phyloP scores from a whole-genome alignment of 257 asterid genomes.

The Craterostigma plantagineum region DNA sequence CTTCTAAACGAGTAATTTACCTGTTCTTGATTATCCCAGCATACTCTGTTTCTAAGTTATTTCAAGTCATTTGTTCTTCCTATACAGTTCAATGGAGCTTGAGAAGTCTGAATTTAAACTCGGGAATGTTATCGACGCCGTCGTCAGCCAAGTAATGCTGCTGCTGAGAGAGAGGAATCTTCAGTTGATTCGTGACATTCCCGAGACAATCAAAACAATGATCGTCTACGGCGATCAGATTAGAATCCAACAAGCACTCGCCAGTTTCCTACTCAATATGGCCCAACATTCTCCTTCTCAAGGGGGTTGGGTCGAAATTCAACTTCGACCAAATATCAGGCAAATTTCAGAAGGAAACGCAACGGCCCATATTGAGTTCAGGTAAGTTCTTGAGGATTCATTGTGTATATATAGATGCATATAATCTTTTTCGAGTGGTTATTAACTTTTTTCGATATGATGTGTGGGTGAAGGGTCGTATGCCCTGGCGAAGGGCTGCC shows the following conservation, averaged over 20 bases:
- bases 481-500: slow-evolving; percentile 94
- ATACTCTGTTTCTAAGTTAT: too few relatives aligned
- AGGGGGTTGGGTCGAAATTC: slow-evolving; percentile 79
- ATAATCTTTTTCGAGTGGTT: too few relatives aligned
- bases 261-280: slow-evolving; percentile 61
- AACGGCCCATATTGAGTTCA: too few relatives aligned
- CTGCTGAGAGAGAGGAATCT: slow-evolving; percentile 51
- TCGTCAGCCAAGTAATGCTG: slow-evolving; percentile 83
- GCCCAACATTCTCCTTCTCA: slow-evolving; percentile 48
- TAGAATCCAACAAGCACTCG: slow-evolving; percentile 66
- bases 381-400: too few relatives aligned
- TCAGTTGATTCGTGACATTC: slow-evolving; percentile 61
- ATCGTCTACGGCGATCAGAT: slow-evolving; percentile 57
- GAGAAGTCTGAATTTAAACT: slow-evolving; percentile 46
- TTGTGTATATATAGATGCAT: too few relatives aligned
- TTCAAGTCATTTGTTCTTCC: too few relatives aligned
- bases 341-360: too few relatives aligned
- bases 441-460: too few relatives aligned
- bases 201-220: slow-evolving; percentile 62
- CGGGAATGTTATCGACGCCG: slow-evolving; percentile 74
- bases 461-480: slow-evolving; percentile 56
- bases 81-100: slow-evolving; percentile 64
- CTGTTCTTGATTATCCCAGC: too few relatives aligned
- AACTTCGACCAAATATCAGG: too few relatives aligned
- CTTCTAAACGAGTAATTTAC: too few relatives aligned